These are phyloP conservation scores for Senna siamea DNA, from an alignment of 306 rosid genomes.

Conservation along the genomic window DNA sequence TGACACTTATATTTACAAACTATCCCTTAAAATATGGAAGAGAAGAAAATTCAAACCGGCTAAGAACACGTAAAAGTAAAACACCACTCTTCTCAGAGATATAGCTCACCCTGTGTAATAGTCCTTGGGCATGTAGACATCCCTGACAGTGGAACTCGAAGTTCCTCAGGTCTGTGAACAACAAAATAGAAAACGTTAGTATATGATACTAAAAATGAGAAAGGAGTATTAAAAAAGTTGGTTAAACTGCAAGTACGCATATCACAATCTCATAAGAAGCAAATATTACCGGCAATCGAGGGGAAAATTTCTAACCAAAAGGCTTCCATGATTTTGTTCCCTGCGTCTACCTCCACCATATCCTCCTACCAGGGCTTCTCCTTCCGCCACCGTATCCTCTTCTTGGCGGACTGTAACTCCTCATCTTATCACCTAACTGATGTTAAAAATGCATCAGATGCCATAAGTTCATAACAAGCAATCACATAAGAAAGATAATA, in stretches of 20 bases:
- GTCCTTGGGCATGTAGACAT: slow-evolving; percentile 94
- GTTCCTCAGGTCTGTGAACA: slow-evolving; percentile 75
- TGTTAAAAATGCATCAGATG: no score
- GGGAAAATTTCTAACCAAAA: slow-evolving; percentile 93
- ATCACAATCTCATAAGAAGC: neutral
- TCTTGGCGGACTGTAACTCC: slow-evolving; percentile 93
- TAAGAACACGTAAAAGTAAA: neutral
- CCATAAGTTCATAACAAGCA: no score
- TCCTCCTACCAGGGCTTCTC: slow-evolving; percentile 47
- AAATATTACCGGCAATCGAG: slow-evolving; percentile 66
- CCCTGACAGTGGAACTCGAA: slow-evolving; percentile 81
- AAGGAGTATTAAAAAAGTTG: neutral
- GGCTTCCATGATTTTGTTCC: slow-evolving; percentile 79
- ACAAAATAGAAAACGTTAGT: neutral
- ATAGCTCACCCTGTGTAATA: slow-evolving; percentile 85
- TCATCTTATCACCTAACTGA: slow-evolving; percentile 50
- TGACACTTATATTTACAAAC: neutral
- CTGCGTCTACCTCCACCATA: slow-evolving; percentile 72
- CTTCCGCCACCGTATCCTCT: slow-evolving; percentile 86
- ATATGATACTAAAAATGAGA: neutral
- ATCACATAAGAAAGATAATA: no score
- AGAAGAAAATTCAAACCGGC: no score
- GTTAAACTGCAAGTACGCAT: neutral
- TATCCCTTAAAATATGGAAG: neutral
- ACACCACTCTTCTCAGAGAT: neutral